phyloP scores from a whole-genome alignment of 768 basidiomycete genomes.

The Suillus clintonianus region DNA sequence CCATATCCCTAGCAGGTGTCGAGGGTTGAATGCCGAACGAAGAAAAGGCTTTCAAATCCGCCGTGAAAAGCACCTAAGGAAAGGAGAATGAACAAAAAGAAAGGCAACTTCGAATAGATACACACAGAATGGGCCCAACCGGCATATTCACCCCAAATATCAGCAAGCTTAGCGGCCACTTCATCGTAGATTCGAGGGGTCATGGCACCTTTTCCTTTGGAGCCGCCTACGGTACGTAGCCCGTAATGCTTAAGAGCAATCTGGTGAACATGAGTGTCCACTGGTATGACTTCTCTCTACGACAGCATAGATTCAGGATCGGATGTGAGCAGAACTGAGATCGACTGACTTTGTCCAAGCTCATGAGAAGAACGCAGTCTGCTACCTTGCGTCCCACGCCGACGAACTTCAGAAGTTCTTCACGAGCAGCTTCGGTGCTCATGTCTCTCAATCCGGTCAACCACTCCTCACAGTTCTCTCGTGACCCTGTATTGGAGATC shows the following conservation, averaged over 20 bases:
- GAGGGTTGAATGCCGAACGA: slow-evolving; percentile 43
- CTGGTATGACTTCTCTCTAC: slow-evolving; percentile 84
- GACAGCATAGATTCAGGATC: not conserved
- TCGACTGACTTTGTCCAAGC: slow-evolving; percentile 76
- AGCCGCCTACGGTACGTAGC: slow-evolving; percentile 43
- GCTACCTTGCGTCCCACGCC: slow-evolving; percentile 98
- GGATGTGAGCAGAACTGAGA: not conserved
- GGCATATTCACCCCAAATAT: slow-evolving; percentile 81
- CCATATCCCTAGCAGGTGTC: not conserved
- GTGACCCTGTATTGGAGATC: not conserved
- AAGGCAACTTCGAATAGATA: slow-evolving; percentile 2
- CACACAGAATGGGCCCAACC: slow-evolving; percentile 90
- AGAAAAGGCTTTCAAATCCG: slow-evolving; percentile 71
- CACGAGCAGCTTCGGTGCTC: slow-evolving; percentile 61
- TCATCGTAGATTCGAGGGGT: slow-evolving; percentile 77
- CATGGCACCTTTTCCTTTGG: slow-evolving; percentile 58
- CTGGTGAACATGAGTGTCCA: slow-evolving; percentile 94
- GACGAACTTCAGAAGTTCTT: slow-evolving; percentile 75
- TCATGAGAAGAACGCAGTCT: slow-evolving; percentile 93
- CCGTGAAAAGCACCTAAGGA: slow-evolving; percentile 70
- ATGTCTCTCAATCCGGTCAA: slow-evolving; percentile 51
- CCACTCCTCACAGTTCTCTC: slow-evolving; percentile 62
- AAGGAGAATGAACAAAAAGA: not conserved
- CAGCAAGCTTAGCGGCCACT: slow-evolving; percentile 58
- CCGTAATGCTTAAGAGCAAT: slow-evolving; percentile 83